Evolutionary conservation across 2,329 filamentous ascomycete genomes (phyloP).

Genomic region (Cordyceps cateniannulata): DNA sequence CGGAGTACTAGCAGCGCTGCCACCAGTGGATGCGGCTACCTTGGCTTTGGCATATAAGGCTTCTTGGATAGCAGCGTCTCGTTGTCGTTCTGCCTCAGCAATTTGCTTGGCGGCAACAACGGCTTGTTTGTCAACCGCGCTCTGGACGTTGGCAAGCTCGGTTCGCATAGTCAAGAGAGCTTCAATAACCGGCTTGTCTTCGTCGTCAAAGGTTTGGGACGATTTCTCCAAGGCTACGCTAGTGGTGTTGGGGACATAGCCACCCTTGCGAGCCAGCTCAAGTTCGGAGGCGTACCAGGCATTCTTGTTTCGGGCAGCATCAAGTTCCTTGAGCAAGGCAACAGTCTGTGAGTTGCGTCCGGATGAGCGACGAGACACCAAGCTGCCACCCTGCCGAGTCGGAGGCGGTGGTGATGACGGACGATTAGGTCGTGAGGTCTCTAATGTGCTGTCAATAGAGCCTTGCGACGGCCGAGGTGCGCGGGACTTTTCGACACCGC

Average conservation of each 20-base stretch:
- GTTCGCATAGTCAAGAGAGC: constrained; percentile 86
- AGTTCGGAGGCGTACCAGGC: constrained; percentile 97
- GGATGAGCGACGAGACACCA: constrained; percentile 54
- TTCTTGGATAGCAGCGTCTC: constrained; percentile 89
- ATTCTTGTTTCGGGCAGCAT: constrained; percentile 76
- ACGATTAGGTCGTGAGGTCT: constrained; percentile 41
- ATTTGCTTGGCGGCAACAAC: constrained; percentile 80
- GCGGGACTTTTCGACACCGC: constrained; percentile 30
- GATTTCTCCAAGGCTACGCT: constrained; percentile 70
- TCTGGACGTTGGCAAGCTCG: constrained; percentile 84
- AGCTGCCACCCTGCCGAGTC: constrained; percentile 49
- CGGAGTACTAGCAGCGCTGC: constrained; percentile 56
- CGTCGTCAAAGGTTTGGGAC: constrained; percentile 78
- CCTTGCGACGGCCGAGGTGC: constrained; percentile 39
- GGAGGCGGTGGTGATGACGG: constrained; percentile 54
- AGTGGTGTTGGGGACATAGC: constrained; percentile 69
- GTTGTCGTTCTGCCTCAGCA: constrained; percentile 88
- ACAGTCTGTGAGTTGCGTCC: constrained; percentile 60
- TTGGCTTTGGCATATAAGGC: constrained; percentile 93
- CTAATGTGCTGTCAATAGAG: constrained; percentile 62
- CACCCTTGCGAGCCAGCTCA: constrained; percentile 82
- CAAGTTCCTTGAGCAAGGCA: constrained; percentile 77
- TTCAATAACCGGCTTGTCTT: constrained; percentile 87
- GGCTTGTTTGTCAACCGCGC: constrained; percentile 82
- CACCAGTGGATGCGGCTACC: constrained; percentile 66